Percentiles rank a stretch among this genome's conserved stretches.
These are phyloP conservation scores for Fraxinus greggii DNA, from an alignment of 305 asterid species.

Conservation along the genomic window DNA sequence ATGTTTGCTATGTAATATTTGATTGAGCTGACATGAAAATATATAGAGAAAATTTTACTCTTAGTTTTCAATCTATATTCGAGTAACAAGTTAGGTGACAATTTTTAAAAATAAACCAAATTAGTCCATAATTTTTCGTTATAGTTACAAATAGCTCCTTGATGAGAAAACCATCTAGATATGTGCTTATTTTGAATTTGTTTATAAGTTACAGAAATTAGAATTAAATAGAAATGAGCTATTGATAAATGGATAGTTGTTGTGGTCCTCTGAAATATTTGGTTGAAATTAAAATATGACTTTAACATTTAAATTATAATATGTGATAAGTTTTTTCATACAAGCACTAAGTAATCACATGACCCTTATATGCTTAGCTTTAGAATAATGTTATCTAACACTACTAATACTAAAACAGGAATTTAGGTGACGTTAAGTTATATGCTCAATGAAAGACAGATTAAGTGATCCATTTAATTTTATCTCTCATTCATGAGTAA, in stretches of 20 bases:
- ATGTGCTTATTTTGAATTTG: background rate
- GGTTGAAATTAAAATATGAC: background rate
- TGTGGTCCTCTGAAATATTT: background rate
- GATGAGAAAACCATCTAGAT: background rate
- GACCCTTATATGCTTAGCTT: background rate
- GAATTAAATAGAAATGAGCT: background rate
- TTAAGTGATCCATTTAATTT: background rate
- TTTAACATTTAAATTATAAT: background rate
- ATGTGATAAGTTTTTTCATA: background rate
- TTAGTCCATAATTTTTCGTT: background rate
- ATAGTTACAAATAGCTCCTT: background rate
- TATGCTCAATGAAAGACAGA: background rate
- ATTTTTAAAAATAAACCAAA: background rate
- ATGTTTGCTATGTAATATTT: background rate
- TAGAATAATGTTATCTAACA: background rate
- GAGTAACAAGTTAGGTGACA: background rate
- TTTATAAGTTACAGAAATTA: background rate
- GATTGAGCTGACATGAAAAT: background rate
- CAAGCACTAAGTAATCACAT: background rate
- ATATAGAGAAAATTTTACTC: background rate
- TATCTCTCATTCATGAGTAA: background rate
- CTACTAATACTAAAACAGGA: background rate
- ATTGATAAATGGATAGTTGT: background rate
- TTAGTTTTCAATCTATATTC: background rate
- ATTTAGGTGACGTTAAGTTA: background rate